phyloP scores from a whole-genome alignment of 208 protist genomes.

The Blastocrithidia nonstop region DNA sequence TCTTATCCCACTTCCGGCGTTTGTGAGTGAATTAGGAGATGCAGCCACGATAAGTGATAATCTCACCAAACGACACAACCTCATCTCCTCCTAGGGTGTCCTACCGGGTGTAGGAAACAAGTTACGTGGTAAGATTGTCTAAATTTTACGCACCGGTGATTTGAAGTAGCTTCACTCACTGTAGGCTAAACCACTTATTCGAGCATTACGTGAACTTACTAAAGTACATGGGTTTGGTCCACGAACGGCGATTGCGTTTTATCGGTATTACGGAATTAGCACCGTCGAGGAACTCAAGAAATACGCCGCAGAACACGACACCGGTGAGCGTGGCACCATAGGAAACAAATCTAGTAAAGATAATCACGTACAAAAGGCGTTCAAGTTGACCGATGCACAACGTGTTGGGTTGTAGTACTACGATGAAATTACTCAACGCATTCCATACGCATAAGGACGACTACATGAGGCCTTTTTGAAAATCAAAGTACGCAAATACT shows the following conservation, averaged over 20 bases:
- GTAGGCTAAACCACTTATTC: constrained; percentile 55
- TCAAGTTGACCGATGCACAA: constrained; percentile 56
- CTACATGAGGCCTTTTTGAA: constrained; percentile 75
- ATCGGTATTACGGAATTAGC: constrained; percentile 49
- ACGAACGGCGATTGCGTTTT: constrained; percentile 52
- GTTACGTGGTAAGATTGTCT: constrained; percentile 52
- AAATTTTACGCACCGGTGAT: constrained; percentile 67
- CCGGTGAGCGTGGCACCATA: constrained; percentile 10
- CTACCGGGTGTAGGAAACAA: constrained; percentile 46
- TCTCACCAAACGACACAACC: constrained; percentile 17
- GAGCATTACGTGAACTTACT: constrained; percentile 60
- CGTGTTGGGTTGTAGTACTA: constrained; percentile 67
- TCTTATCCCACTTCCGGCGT: constrained; percentile 16
- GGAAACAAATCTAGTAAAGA: constrained; percentile 3
- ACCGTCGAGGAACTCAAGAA: constrained; percentile 45
- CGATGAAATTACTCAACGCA: constrained; percentile 61
- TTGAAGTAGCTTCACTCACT: constrained; percentile 48
- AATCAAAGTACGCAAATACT: constrained; percentile 42
- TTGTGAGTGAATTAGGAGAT: constrained; percentile 2
- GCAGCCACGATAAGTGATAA: constrained; percentile 10
- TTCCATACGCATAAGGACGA: constrained; percentile 64
- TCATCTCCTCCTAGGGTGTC: constrained; percentile 11
- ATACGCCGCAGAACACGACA: constrained; percentile 18
- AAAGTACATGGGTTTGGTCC: constrained; percentile 81
- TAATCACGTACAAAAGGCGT: constrained; percentile 9